Evolutionary conservation across 169 alveolate genomes (phyloP).

Genomic region (Cryptosporidium tyzzeri): DNA sequence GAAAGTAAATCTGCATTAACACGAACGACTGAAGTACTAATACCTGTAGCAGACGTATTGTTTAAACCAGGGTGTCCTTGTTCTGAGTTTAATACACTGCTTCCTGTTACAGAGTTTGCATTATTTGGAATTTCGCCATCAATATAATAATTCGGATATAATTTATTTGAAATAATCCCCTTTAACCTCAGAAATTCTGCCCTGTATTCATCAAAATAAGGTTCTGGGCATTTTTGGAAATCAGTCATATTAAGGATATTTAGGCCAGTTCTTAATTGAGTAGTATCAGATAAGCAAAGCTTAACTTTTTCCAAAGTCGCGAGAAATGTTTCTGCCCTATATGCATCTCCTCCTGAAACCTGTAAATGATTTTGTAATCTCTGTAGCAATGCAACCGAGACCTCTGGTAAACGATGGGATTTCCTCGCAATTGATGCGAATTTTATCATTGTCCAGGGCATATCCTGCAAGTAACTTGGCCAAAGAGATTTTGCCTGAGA

Average conservation of each 20-base stretch:
- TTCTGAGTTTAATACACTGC: conserved; percentile 49
- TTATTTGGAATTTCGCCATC: conserved; percentile 59
- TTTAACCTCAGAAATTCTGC: conserved; percentile 60
- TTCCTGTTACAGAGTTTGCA: conserved; percentile 12
- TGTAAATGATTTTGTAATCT: conserved; percentile 80
- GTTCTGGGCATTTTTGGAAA: conserved; percentile 70
- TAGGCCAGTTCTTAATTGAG: conserved; percentile 65
- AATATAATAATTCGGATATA: conserved; percentile 64
- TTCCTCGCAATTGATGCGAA: conserved; percentile 83
- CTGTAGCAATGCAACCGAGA: conserved; percentile 80
- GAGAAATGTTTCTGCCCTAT: conserved; percentile 71
- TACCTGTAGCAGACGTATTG: background rate
- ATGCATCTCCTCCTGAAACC: conserved; percentile 72
- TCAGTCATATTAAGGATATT: conserved; percentile 74
- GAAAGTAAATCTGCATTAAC: conserved; percentile 78
- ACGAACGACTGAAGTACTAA: conserved; percentile 56
- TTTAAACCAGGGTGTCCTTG: background rate
- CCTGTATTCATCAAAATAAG: conserved; percentile 73
- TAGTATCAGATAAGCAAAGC: conserved; percentile 57
- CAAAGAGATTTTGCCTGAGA: conserved; percentile 66
- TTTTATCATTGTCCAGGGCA: conserved; percentile 83
- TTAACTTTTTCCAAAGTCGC: conserved; percentile 71
- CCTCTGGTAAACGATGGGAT: conserved; percentile 81
- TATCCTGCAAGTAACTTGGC: conserved; percentile 81
- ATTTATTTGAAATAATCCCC: conserved; percentile 48